Percentiles rank a stretch among this genome's conserved stretches.
Evolutionary conservation across 768 basidiomycete genomes (phyloP).

Genomic region (Boletus tomentosulus): DNA sequence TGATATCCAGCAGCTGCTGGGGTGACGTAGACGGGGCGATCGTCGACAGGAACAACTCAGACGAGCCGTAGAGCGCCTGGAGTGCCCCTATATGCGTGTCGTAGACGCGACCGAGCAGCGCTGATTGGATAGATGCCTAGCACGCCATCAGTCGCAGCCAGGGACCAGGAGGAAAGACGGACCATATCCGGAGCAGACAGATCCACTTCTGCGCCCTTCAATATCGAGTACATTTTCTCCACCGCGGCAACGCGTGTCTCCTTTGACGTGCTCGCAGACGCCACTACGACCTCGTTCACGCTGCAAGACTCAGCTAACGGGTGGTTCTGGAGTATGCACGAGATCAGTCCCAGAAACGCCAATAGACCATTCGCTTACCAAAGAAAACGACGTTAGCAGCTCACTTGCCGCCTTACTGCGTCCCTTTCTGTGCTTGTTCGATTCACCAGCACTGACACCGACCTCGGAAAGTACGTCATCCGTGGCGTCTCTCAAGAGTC

Average conservation of each 20-base stretch:
- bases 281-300: conserved; percentile 45
- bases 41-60: conserved; percentile 42
- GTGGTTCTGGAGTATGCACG: conserved; percentile 16
- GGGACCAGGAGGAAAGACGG: not conserved
- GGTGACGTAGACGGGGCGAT: conserved; percentile 13
- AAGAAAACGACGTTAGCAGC: conserved; percentile 54
- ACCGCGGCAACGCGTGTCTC: conserved; percentile 59
- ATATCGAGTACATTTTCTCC: conserved; percentile 45
- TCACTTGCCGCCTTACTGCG: conserved; percentile 46
- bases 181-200: conserved; percentile 37
- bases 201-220: conserved; percentile 18
- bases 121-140: conserved; percentile 56
- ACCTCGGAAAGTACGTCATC: conserved; percentile 34
- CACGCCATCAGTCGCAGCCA: conserved; percentile 3
- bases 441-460: conserved; percentile 8
- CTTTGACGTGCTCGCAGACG: conserved; percentile 58
- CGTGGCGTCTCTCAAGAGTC: conserved; percentile 41
- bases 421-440: conserved; percentile 28
- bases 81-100: conserved; percentile 63
- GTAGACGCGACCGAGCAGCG: conserved; percentile 63
- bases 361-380: conserved; percentile 36
- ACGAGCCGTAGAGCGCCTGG: conserved; percentile 59
- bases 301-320: conserved; percentile 23
- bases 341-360: not conserved
- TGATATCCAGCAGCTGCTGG: conserved; percentile 19